Percentiles rank a stretch among this genome's conserved stretches.
Conservation (phyloP, 2,329 filamentous ascomycete genomes). For the Claviceps pusilla region DNA sequence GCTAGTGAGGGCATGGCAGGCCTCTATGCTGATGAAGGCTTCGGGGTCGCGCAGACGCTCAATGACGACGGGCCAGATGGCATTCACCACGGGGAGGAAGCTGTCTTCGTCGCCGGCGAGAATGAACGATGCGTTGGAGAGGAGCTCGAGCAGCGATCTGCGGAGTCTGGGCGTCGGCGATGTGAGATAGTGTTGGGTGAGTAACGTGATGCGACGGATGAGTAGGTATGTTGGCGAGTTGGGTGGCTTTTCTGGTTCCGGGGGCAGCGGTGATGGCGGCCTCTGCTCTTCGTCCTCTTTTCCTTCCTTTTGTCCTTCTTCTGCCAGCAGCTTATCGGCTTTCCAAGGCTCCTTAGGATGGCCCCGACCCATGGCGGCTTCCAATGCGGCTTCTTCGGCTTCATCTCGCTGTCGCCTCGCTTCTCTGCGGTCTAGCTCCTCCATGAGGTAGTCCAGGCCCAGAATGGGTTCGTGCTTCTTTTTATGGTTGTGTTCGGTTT, state of each 20-base stretch:
- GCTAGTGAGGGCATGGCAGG: slow-evolving; percentile 51
- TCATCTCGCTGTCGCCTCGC: slow-evolving; percentile 19
- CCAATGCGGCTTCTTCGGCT: slow-evolving; percentile 16
- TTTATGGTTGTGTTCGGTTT: slow-evolving; percentile 24
- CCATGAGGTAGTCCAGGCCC: slow-evolving; percentile 31
- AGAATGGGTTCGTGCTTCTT: slow-evolving; percentile 20
- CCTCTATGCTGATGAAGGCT: slow-evolving; percentile 52
- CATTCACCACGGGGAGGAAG: slow-evolving; percentile 80
- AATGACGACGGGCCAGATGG: slow-evolving; percentile 72
- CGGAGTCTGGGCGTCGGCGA: slow-evolving; percentile 68
- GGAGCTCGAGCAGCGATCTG: slow-evolving; percentile 60
- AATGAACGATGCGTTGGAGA: slow-evolving; percentile 55
- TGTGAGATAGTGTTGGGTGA: slow-evolving; percentile 83
- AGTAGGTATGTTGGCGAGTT: slow-evolving; percentile 68
- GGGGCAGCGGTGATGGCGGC: slow-evolving; percentile 12
- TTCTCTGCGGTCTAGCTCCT: slow-evolving; percentile 46
- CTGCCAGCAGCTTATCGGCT: slow-evolving; percentile 14
- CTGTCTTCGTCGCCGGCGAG: slow-evolving; percentile 64
- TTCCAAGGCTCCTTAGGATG: slow-evolving; percentile 24
- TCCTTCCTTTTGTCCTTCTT: slow-evolving; percentile 21
- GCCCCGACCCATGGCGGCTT: slow-evolving; percentile 14
- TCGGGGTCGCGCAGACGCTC: slow-evolving; percentile 52
- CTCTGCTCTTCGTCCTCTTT: slow-evolving; percentile 17
- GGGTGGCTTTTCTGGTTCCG: slow-evolving; percentile 39
- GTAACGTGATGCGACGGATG: slow-evolving; percentile 62